phyloP scores from a whole-genome alignment of 2,329 filamentous ascomycete genomes.

The Xylariaceae sp. region DNA sequence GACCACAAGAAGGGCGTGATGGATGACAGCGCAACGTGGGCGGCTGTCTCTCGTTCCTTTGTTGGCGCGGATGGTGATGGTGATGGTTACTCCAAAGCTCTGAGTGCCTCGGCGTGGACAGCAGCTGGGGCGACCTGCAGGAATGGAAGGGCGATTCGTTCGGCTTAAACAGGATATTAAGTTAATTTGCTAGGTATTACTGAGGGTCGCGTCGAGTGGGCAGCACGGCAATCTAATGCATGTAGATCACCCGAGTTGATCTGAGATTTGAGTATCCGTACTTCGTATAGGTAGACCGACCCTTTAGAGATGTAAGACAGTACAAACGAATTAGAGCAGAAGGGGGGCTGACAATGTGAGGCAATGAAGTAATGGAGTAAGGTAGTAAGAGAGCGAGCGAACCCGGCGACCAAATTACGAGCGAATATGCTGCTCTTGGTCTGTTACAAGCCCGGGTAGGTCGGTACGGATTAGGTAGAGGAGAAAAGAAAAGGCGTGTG shows the following conservation, averaged over 20 bases:
- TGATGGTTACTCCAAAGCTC: not conserved
- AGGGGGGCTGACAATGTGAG: constrained; percentile 1
- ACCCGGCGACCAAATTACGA: constrained; percentile 1
- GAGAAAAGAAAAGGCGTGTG: not conserved
- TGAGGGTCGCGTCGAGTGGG: constrained; percentile 2
- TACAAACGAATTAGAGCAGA: not conserved
- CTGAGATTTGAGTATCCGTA: not conserved
- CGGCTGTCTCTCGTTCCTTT: not conserved
- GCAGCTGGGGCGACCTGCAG: not conserved
- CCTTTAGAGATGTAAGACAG: not conserved
- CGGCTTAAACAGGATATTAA: not conserved
- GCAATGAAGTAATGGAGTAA: not conserved
- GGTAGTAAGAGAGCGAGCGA: constrained; percentile 6
- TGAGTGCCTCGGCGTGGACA: not conserved
- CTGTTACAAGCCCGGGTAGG: not conserved
- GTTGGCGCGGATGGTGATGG: not conserved
- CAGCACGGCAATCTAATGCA: not conserved
- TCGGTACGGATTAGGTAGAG: not conserved
- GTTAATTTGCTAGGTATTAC: constrained; percentile 2
- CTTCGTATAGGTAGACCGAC: not conserved
- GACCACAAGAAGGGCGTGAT: constrained; percentile 2
- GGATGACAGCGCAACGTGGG: not conserved
- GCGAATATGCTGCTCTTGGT: not conserved
- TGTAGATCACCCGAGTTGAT: constrained; percentile 2
- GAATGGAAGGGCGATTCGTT: not conserved